These are phyloP conservation scores for Fennellomyces sp. DNA, from an alignment of 371 early-diverging fungal genomes.

Conservation along the genomic window DNA sequence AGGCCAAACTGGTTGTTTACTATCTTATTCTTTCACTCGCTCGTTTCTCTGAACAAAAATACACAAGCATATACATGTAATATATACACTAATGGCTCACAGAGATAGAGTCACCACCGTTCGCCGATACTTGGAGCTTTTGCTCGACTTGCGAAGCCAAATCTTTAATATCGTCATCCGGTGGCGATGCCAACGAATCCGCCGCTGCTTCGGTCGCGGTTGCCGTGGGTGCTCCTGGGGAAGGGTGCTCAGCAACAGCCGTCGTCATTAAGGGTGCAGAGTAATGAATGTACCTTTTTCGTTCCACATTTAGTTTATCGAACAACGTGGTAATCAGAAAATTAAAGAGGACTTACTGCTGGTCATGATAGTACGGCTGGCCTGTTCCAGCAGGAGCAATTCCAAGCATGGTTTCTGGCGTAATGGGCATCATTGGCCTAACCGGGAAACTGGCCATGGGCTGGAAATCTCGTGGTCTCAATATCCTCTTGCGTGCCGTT, in stretches of 20 bases:
- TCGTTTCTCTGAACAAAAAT: background rate
- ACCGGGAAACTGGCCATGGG: slow-evolving; percentile 36
- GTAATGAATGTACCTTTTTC: slow-evolving; percentile 7
- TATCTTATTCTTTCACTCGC: too few relatives aligned
- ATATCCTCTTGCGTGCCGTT: slow-evolving; percentile 25
- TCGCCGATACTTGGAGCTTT: slow-evolving; percentile 6
- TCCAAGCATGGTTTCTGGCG: slow-evolving; percentile 54
- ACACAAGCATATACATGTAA: background rate
- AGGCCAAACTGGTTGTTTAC: too few relatives aligned
- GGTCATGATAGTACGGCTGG: slow-evolving; percentile 9
- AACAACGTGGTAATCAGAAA: too few relatives aligned
- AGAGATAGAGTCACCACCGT: slow-evolving; percentile 11
- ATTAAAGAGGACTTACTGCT: slow-evolving; percentile 9
- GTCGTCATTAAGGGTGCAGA: slow-evolving; percentile 15
- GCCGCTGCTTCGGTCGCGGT: background rate
- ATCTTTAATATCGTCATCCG: slow-evolving; percentile 14
- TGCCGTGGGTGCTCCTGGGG: slow-evolving; percentile 4
- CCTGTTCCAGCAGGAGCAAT: slow-evolving; percentile 15
- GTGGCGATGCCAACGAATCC: slow-evolving; percentile 11
- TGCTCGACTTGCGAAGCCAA: slow-evolving; percentile 22
- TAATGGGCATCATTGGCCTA: slow-evolving; percentile 46
- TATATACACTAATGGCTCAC: slow-evolving; percentile 3
- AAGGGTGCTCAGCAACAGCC: slow-evolving; percentile 6
- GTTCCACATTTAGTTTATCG: too few relatives aligned
- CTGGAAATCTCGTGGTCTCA: slow-evolving; percentile 39